Conservation (phyloP, 2,329 filamentous ascomycete species). For the Aureobasidium sp. region DNA sequence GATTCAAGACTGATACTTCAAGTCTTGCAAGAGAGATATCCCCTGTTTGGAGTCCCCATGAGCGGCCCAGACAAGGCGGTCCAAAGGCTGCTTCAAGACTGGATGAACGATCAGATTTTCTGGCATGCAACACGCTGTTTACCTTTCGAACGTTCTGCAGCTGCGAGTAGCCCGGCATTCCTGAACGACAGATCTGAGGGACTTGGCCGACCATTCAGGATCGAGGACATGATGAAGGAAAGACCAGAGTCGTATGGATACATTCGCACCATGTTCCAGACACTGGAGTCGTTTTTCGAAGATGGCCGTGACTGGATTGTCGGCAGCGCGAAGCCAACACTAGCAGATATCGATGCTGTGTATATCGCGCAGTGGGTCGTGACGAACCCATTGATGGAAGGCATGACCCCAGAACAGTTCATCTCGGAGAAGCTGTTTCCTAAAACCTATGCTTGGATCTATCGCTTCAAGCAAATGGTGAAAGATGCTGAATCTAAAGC, state of each 20-base stretch:
- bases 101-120: constrained; percentile 55
- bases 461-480: constrained; percentile 50
- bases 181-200: constrained; percentile 47
- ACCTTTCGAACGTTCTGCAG: constrained; percentile 44
- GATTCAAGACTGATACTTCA: constrained; percentile 63
- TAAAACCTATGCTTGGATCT: constrained; percentile 57
- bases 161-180: constrained; percentile 53
- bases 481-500: constrained; percentile 35
- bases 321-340: constrained; percentile 43
- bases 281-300: constrained; percentile 57
- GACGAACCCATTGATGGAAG: constrained; percentile 24
- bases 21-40: constrained; percentile 50
- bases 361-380: constrained; percentile 1
- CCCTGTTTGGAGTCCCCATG: constrained; percentile 23
- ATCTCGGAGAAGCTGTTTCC: constrained; percentile 52
- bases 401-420: constrained; percentile 41
- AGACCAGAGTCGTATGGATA: constrained; percentile 52
- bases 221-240: constrained; percentile 34
- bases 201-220: constrained; percentile 38
- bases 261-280: constrained; percentile 47
- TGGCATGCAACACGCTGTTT: constrained; percentile 46
- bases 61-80: constrained; percentile 37
- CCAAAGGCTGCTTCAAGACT: constrained; percentile 50
- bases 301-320: constrained; percentile 62
- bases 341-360: constrained; percentile 57